phyloP scores from a whole-genome alignment of 176 grass and related monocot genomes.

The Avena eriantha region DNA sequence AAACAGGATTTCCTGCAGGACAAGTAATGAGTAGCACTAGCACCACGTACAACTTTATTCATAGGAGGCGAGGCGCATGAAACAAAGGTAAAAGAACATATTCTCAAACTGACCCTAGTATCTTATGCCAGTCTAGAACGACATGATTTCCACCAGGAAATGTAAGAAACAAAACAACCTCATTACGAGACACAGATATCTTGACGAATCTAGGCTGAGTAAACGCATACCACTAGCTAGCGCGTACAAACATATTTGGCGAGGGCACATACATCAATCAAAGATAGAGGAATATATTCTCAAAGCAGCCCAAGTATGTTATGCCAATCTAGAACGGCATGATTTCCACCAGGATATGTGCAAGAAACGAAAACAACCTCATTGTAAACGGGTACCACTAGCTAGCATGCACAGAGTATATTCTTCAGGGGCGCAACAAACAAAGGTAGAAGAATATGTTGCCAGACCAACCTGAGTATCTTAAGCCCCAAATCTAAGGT shows the following conservation, averaged over 20 bases:
- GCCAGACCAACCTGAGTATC: background rate
- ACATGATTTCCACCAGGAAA: background rate
- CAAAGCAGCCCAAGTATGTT: background rate
- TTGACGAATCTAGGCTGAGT: too few relatives aligned
- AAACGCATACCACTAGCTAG: background rate
- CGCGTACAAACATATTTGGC: background rate
- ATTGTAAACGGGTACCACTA: background rate
- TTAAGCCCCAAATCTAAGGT: background rate
- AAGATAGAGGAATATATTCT: background rate
- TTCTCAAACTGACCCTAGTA: background rate
- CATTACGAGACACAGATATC: background rate
- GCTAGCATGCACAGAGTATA: background rate
- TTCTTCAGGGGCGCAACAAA: background rate
- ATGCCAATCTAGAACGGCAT: background rate
- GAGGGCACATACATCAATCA: background rate
- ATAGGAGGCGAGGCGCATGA: background rate
- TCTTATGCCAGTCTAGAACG: too few relatives aligned
- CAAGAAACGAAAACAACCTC: background rate
- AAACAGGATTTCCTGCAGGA: background rate
- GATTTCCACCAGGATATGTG: background rate
- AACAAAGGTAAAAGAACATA: constrained; percentile 8
- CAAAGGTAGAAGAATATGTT: constrained; percentile 15
- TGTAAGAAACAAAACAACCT: background rate
- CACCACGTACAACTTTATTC: background rate
- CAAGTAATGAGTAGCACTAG: background rate